These are phyloP conservation scores for Suillus occidentalis DNA, from an alignment of 768 basidiomycete genomes.

Conservation along the genomic window DNA sequence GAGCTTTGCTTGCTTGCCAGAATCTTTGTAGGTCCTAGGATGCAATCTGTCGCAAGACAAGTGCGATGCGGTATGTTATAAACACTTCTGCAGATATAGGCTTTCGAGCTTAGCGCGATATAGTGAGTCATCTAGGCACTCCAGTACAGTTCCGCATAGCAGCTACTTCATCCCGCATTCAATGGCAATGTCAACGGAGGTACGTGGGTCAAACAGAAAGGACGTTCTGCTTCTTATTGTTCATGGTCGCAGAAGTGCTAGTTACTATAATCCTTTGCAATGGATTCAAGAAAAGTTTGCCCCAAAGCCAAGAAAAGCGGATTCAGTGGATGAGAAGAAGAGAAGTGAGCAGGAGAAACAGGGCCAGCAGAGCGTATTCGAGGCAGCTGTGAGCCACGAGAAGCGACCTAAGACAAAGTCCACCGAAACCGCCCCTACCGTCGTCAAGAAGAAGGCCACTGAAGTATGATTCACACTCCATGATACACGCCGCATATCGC, in stretches of 20 bases:
- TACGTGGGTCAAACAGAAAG: constrained; percentile 28
- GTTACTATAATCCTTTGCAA: constrained; percentile 56
- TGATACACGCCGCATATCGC: no score
- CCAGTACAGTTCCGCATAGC: constrained; percentile 16
- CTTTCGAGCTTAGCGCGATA: constrained; percentile 4
- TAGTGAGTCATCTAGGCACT: constrained; percentile 16
- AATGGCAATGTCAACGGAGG: constrained; percentile 44
- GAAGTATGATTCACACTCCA: constrained; percentile 22
- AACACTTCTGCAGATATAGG: background rate
- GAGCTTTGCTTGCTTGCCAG: constrained; percentile 6
- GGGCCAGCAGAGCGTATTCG: constrained; percentile 17
- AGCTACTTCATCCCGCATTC: constrained; percentile 23
- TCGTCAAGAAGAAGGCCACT: constrained; percentile 26
- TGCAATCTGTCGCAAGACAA: constrained; percentile 27
- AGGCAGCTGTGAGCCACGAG: constrained; percentile 19
- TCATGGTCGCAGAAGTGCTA: constrained; percentile 30
- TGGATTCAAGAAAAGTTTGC: constrained; percentile 66
- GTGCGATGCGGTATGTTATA: constrained; percentile 26
- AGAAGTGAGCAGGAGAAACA: constrained; percentile 45
- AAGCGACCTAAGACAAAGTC: constrained; percentile 4
- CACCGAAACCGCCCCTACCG: constrained; percentile 8
- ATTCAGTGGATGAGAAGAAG: constrained; percentile 43
- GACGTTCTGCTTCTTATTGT: constrained; percentile 4
- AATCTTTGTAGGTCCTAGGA: constrained; percentile 20
- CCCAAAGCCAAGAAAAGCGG: constrained; percentile 44